Conservation (phyloP, 768 basidiomycete species). For the Suillus lakei region DNA sequence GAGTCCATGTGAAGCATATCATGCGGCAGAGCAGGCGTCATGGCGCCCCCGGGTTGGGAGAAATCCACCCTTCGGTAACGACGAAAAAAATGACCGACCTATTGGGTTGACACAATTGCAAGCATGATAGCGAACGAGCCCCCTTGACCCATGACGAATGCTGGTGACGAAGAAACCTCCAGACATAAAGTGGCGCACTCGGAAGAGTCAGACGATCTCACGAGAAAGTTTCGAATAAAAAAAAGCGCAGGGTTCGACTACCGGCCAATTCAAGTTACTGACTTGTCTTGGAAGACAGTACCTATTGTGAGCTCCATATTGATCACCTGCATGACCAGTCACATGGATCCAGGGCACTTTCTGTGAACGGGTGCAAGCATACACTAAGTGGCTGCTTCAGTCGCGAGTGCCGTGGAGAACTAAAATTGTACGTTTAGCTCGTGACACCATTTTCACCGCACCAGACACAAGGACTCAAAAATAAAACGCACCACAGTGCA, state of each 20-base stretch:
- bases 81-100: background rate
- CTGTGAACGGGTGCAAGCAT: background rate
- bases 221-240: background rate
- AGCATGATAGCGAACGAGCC: background rate
- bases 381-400: background rate
- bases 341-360: background rate
- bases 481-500: background rate
- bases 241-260: background rate
- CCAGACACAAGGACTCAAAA: background rate
- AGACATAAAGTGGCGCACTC: background rate
- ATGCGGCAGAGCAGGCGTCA: constrained; percentile 12
- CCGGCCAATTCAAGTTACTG: background rate
- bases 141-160: background rate
- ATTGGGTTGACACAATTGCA: background rate
- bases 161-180: background rate
- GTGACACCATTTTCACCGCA: background rate
- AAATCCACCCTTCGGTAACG: constrained; percentile 4
- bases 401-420: background rate
- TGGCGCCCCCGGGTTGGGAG: background rate
- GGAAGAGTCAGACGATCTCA: background rate
- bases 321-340: constrained; percentile 10
- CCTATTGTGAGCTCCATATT: background rate
- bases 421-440: constrained; percentile 2
- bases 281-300: background rate
- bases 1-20: constrained; percentile 5